Base-by-base conservation (phyloP, 306 rosid species). In the Cicer pinnatifidum region DNA sequence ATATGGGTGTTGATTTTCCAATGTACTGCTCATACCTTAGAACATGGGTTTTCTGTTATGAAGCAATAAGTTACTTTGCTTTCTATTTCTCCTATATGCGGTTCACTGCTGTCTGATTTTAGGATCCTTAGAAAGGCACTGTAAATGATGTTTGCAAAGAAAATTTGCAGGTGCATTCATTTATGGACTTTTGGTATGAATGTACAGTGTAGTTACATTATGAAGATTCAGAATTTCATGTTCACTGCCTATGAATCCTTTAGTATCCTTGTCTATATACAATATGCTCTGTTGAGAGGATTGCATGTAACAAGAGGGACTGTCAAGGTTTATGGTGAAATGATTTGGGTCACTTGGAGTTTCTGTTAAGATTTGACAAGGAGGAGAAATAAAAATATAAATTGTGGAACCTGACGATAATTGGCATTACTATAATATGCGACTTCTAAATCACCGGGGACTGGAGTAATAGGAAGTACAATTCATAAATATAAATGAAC, bases 271-370 rank as follows among this genome's bases (percentile, higher is more conserved):
- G 56, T 51, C 79, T 56, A 67, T 50, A 16, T 71, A 65, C 75
- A 69, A 17, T 48, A 52, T 70, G 75, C 45, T 75, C 38, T 69
- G 15, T 58, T 43, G 71, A 69, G 73, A 78, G 78, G 64, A 78
- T 40, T 75, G 56, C 60, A 37, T 61, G 56, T 69, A 40, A 50
- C 81, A 56, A 83, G 68, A 62, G 52, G 75, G 74, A 39, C 81
- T 64, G 68, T 65, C 75, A 74, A 39, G 75, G 80, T 37, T 75
- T 72, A 69, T 66, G 64, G 84, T 75, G 68, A 75, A 64, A 69
- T 75, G 62, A 11, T 78, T 78, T 78, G 71, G 53, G 47, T 74
- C 52, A 71, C 56, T 69, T 70, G 67, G 53, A 69, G 63, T 46
- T 54, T 66, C 48, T 51, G 44, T 67, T 67, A 67, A 23, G 57